Percentiles rank a stretch among this genome's conserved stretches.
These are phyloP conservation scores for Sporisorium reilianum DNA, from an alignment of 1,284 basidiomycete genomes.

Conservation along the genomic window DNA sequence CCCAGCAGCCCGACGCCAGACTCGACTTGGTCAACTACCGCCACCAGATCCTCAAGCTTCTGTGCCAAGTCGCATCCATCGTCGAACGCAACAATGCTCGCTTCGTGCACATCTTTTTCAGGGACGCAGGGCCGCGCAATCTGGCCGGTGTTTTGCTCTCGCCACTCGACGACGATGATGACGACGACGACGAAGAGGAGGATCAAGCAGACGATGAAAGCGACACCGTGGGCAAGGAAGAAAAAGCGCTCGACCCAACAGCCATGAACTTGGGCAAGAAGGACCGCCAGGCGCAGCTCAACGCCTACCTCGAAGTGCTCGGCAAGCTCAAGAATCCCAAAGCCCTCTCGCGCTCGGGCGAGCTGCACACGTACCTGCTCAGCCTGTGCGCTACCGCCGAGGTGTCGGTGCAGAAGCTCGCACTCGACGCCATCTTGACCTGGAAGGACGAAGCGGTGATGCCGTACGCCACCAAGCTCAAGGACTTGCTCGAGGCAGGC, in stretches of 20 bases:
- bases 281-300: conserved; percentile 57
- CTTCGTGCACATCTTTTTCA: conserved; percentile 58
- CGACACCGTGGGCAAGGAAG: conserved; percentile 7
- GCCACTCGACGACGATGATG: conserved; percentile 44
- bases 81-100: conserved; percentile 59
- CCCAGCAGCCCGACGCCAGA: conserved; percentile 49
- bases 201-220: conserved; percentile 8
- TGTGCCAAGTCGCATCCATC: conserved; percentile 39
- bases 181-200: conserved; percentile 33
- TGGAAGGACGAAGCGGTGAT: conserved; percentile 82
- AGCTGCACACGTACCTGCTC: conserved; percentile 78
- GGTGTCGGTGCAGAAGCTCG: conserved; percentile 79
- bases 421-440: conserved; percentile 83
- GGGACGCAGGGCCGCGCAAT: conserved; percentile 50
- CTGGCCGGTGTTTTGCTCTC: conserved; percentile 39
- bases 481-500: conserved; percentile 82
- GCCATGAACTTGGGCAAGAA: conserved; percentile 42
- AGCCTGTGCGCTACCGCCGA: conserved; percentile 88
- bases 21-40: conserved; percentile 63
- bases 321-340: conserved; percentile 92
- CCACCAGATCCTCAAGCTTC: conserved; percentile 59
- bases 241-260: conserved; percentile 11
- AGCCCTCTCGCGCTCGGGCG: conserved; percentile 79
- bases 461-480: conserved; percentile 78
- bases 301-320: conserved; percentile 81